Percentiles rank a stretch among this genome's conserved stretches.
phyloP scores from a whole-genome alignment of 1,284 basidiomycete species.

The Lentinula novae-zelandiae region DNA sequence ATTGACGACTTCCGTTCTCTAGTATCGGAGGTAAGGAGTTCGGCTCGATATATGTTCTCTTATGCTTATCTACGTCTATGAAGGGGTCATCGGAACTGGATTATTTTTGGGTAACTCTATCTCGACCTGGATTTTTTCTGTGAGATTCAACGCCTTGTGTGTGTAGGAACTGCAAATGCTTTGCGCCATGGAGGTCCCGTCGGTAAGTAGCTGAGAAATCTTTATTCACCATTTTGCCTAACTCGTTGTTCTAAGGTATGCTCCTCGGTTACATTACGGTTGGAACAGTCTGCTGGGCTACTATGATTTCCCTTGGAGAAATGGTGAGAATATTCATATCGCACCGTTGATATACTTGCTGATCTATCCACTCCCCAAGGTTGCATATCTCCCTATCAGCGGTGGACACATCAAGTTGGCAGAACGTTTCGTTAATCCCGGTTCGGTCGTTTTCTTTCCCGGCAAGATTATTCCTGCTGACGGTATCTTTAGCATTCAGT shows the following conservation, averaged over 20 bases:
- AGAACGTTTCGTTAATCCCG: slow-evolving; percentile 16
- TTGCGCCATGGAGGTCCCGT: slow-evolving; percentile 55
- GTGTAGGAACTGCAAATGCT: slow-evolving; percentile 55
- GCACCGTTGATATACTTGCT: slow-evolving; percentile 21
- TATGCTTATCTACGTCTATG: background rate
- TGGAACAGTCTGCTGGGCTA: slow-evolving; percentile 43
- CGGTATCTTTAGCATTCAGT: slow-evolving; percentile 78
- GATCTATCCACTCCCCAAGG: slow-evolving; percentile 48
- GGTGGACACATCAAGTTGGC: slow-evolving; percentile 80
- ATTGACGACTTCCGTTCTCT: background rate
- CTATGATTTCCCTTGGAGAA: slow-evolving; percentile 27
- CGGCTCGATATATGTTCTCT: background rate
- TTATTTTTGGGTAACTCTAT: slow-evolving; percentile 28
- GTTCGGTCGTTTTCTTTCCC: background rate
- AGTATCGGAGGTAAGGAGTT: slow-evolving; percentile 44
- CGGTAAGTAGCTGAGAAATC: slow-evolving; percentile 24
- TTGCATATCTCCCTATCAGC: slow-evolving; percentile 66
- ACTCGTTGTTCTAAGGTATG: slow-evolving; percentile 40
- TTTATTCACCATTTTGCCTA: background rate
- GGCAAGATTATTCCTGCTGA: slow-evolving; percentile 19
- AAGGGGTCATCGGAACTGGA: slow-evolving; percentile 70
- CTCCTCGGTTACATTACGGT: slow-evolving; percentile 60
- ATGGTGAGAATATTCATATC: background rate
- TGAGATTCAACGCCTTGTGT: slow-evolving; percentile 35
- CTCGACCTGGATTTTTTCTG: background rate